phyloP scores from a whole-genome alignment of 2,329 filamentous ascomycete genomes.

The Pseudogymnoascus verrucosus region DNA sequence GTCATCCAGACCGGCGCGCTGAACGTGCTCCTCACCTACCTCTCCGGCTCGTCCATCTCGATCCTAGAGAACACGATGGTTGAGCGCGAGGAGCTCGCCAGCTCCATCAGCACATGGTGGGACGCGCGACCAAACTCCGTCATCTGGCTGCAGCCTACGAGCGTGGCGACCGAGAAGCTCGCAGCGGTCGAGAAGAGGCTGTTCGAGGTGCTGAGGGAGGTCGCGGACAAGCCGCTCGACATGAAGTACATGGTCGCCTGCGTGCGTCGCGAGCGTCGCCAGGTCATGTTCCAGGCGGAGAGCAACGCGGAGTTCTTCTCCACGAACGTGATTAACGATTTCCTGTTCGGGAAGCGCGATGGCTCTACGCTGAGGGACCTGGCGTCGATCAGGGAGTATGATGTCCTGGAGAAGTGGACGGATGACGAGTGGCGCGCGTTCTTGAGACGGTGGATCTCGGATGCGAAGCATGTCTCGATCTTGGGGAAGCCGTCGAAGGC shows the following conservation, averaged over 20 bases:
- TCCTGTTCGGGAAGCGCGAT: constrained; percentile 79
- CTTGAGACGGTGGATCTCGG: constrained; percentile 72
- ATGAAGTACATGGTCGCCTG: constrained; percentile 88
- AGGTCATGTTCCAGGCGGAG: constrained; percentile 78
- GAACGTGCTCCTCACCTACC: constrained; percentile 73
- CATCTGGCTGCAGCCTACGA: constrained; percentile 78
- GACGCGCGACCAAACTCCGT: constrained; percentile 74
- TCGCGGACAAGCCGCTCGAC: constrained; percentile 71
- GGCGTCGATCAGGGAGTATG: constrained; percentile 49
- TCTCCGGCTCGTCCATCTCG: constrained; percentile 88
- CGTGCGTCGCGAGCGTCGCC: constrained; percentile 70
- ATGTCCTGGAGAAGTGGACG: constrained; percentile 68
- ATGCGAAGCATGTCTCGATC: constrained; percentile 80
- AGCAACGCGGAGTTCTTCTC: constrained; percentile 74
- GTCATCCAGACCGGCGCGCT: constrained; percentile 61
- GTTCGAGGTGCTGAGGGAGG: constrained; percentile 73
- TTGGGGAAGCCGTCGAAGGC: constrained; percentile 78
- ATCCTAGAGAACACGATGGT: constrained; percentile 87
- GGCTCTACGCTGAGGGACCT: constrained; percentile 65
- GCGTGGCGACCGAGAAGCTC: constrained; percentile 81
- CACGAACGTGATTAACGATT: constrained; percentile 81
- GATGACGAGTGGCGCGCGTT: constrained; percentile 79
- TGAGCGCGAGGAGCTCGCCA: constrained; percentile 86
- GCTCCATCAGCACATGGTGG: constrained; percentile 70
- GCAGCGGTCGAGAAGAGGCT: constrained; percentile 77